Conservation (phyloP, 2,329 filamentous ascomycete species). For the Phaeosphaeriaceae sp. region DNA sequence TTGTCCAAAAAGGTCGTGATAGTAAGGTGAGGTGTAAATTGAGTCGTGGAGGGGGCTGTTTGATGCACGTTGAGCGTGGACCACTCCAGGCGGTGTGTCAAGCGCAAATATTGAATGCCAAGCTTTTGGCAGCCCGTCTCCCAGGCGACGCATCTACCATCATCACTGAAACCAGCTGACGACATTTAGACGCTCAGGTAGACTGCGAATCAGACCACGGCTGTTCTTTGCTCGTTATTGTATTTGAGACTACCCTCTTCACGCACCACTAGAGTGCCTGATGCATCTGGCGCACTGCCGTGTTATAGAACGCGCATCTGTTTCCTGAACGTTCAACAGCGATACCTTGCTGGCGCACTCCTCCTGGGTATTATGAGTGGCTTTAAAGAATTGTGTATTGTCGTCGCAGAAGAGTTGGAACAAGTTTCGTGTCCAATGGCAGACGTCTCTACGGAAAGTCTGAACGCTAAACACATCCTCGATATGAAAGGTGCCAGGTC, state of each 20-base stretch:
- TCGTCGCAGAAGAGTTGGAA: too few species aligned
- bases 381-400: too few species aligned
- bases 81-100: slow-evolving; percentile 11
- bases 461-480: background rate
- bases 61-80: slow-evolving; percentile 14
- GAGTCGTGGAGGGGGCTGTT: slow-evolving; percentile 20
- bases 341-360: too few species aligned
- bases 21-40: slow-evolving; percentile 17
- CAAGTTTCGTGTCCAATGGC: background rate
- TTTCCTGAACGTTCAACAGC: too few species aligned
- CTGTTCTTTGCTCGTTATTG: too few species aligned
- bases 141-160: slow-evolving; percentile 2
- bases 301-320: too few species aligned
- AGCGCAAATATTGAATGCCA: slow-evolving; percentile 12
- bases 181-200: background rate
- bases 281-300: too few species aligned
- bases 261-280: too few species aligned
- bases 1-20: slow-evolving; percentile 15
- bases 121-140: slow-evolving; percentile 7
- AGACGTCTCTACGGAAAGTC: background rate
- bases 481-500: background rate
- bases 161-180: slow-evolving; percentile 1
- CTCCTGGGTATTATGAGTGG: too few species aligned
- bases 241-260: too few species aligned
- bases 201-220: background rate